Base-by-base conservation (phyloP, 2,329 filamentous ascomycete genomes). In the Amylocarpus encephaloides region DNA sequence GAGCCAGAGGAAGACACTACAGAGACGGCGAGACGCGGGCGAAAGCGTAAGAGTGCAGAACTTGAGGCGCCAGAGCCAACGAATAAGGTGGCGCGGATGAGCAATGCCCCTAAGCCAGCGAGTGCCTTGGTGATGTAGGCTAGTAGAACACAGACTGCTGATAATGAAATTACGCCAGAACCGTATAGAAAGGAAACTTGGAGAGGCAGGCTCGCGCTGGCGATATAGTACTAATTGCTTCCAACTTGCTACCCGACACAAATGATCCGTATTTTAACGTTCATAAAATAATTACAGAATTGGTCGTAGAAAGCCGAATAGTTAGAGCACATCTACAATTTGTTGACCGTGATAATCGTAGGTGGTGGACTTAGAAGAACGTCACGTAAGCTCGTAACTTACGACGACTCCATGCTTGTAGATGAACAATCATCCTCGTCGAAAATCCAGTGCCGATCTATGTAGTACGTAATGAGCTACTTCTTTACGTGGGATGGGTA, bases 21-120 rank as follows among this genome's bases (percentile, higher is more conserved):
- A 38, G 51, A 48, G 22, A 56, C 52, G 46, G 49, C 42, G 13
- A 55, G 48, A 51, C 49, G 46, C 33, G 38, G 49, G 32, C 49
- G 42, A 46, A 52, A 55, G 42, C 48, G 47, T 39, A 53, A 55
- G 15, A 45, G 46, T 46, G 22, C 33, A 55, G 51, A 51, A 48
- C 43, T 22, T 38, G 52, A 49, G 22, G 42, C 42, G 43, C 35
- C 43, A 51, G 52, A 57, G 42, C 44, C 44, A 46, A 38, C 18
- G 40, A 11, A 7, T n/a, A 33, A 36, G 43, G 16, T 15, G 38
- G 43, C 35, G 40, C 19, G 11, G 29, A 26, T 30, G 30, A 43
- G 29, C 18, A 46, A 36, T 15, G 12, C 19, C 10, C 3, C 34
- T 29, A 11, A 7, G 29, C 3, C n/a, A 15, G 41, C 15, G 46